phyloP scores from a whole-genome alignment of 495 filamentous ascomycete species.

The Aspergillus hancockii region DNA sequence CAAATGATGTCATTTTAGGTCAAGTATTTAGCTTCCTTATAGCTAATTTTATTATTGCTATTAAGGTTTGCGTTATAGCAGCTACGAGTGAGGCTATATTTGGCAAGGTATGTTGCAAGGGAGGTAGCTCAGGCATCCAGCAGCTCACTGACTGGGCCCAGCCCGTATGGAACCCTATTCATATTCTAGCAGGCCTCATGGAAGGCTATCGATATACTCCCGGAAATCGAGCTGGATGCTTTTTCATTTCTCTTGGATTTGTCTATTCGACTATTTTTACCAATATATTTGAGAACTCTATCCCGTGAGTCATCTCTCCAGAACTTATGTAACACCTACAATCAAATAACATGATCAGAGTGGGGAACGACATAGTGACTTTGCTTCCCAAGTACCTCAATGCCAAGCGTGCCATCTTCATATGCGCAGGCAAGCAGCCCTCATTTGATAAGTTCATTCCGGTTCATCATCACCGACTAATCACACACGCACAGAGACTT shows the following conservation, averaged over 20 bases:
- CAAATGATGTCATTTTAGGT: constrained; percentile 36
- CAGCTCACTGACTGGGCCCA: constrained; percentile 1
- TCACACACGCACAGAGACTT: constrained; percentile 14
- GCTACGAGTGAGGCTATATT: constrained; percentile 23
- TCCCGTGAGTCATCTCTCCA: constrained; percentile 21
- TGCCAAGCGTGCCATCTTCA: constrained; percentile 32
- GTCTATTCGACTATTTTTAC: constrained; percentile 30
- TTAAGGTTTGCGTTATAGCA: constrained; percentile 28
- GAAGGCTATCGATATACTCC: constrained; percentile 28
- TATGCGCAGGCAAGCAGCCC: constrained; percentile 22
- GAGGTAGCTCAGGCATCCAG: too few species aligned
- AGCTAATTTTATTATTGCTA: constrained; percentile 28
- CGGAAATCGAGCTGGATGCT: constrained; percentile 15
- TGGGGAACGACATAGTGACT: constrained; percentile 34
- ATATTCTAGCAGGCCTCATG: constrained; percentile 29
- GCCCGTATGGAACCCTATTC: constrained; percentile 31
- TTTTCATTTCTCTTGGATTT: constrained; percentile 27
- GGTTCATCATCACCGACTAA: background rate
- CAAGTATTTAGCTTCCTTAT: constrained; percentile 38
- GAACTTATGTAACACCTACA: constrained; percentile 3
- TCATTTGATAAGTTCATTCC: too few species aligned
- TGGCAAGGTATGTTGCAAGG: constrained; percentile 19
- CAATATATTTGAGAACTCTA: constrained; percentile 32
- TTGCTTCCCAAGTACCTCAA: constrained; percentile 32
- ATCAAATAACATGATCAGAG: constrained; percentile 8